Conservation (phyloP, 176 grass and related monocot genomes). For the Puya raimondii region DNA sequence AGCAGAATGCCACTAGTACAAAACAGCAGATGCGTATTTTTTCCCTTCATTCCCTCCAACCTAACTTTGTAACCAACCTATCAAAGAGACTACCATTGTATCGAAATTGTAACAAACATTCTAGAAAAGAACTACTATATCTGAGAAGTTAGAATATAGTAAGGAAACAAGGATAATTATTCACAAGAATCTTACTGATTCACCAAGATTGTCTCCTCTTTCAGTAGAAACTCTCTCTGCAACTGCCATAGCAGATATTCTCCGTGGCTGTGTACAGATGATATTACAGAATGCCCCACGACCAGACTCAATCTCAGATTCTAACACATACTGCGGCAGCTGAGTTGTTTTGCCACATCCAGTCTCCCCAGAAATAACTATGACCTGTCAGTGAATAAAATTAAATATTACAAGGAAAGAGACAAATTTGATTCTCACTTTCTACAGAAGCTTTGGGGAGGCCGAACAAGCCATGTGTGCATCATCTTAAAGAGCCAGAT, state of each 20-base stretch:
- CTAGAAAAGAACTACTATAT: conserved; percentile 28
- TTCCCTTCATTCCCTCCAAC: conserved; percentile 92
- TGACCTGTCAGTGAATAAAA: conserved; percentile 36
- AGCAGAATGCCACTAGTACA: conserved; percentile 97
- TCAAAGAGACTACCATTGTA: conserved; percentile 63
- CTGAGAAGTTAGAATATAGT: conserved; percentile 4
- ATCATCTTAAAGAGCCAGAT: too few species aligned
- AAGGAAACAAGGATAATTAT: conserved; percentile 11
- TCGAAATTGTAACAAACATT: conserved; percentile 42
- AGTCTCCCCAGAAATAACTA: conserved; percentile 92
- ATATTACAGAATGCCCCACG: conserved; percentile 97
- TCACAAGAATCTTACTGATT: conserved; percentile 57
- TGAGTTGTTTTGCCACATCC: conserved; percentile 98
- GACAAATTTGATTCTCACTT: too few species aligned
- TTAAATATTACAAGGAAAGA: not conserved
- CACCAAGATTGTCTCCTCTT: conserved; percentile 89
- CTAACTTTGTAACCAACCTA: conserved; percentile 99
- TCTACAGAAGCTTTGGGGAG: too few species aligned
- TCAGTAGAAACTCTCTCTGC: conserved; percentile 94
- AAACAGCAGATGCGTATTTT: conserved; percentile 96
- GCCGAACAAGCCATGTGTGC: too few species aligned
- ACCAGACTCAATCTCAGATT: conserved; percentile 92
- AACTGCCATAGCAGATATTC: conserved; percentile 97
- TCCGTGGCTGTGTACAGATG: conserved; percentile 89
- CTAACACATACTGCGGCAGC: conserved; percentile 86